phyloP scores from a whole-genome alignment of 192 early-diverging fungal species.

The Backusella westeae region DNA sequence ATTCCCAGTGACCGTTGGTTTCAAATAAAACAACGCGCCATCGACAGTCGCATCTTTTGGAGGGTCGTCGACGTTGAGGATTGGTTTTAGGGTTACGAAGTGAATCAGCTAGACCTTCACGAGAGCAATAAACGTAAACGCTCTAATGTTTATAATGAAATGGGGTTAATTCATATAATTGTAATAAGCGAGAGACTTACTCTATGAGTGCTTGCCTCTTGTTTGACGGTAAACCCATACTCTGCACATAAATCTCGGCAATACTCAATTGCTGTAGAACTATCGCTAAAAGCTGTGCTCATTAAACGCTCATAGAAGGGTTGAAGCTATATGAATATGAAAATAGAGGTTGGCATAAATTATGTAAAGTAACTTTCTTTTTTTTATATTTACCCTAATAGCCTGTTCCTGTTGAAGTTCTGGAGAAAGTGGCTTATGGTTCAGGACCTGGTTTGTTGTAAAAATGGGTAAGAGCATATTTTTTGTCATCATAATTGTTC shows the following conservation, averaged over 20 bases:
- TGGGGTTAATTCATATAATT: not conserved
- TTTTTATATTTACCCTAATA: not conserved
- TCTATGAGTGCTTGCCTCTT: conserved; percentile 57
- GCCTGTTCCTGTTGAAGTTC: conserved; percentile 6
- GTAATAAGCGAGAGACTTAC: conserved; percentile 29
- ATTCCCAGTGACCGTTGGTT: conserved; percentile 50
- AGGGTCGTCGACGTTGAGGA: conserved; percentile 50
- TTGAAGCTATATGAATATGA: conserved; percentile 30
- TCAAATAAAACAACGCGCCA: conserved; percentile 59
- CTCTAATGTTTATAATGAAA: conserved; percentile 33
- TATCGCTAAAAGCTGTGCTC: conserved; percentile 39
- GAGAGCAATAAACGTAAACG: conserved; percentile 59
- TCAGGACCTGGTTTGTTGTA: not conserved
- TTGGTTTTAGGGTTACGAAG: conserved; percentile 46
- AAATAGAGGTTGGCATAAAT: not conserved
- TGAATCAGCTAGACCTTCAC: conserved; percentile 58
- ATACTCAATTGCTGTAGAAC: conserved; percentile 40
- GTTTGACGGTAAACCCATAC: conserved; percentile 59
- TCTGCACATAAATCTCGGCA: conserved; percentile 50
- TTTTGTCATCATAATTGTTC: not conserved
- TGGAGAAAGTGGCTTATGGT: not conserved
- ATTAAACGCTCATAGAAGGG: conserved; percentile 48
- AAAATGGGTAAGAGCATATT: not conserved
- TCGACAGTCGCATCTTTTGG: conserved; percentile 55
- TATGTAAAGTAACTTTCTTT: not conserved